phyloP scores from a whole-genome alignment of 345 rosid species.

The Linum usitatissimum region DNA sequence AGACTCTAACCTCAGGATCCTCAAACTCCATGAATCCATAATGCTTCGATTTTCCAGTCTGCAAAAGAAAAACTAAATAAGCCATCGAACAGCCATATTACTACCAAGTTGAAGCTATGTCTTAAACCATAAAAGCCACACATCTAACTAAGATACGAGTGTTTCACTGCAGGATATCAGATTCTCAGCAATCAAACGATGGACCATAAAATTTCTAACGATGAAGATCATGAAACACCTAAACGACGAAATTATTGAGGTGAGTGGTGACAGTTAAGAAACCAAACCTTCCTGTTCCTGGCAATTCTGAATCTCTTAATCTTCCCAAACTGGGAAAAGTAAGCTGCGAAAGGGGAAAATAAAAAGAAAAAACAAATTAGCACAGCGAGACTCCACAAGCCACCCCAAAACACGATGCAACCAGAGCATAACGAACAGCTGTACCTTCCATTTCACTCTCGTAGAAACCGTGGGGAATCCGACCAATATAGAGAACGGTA shows the following conservation, averaged over 20 bases:
- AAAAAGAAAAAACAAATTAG: neutral
- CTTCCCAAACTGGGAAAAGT: constrained; percentile 74
- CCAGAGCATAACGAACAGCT: too few relatives aligned
- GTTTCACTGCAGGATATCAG: too few relatives aligned
- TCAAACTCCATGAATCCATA: constrained; percentile 82
- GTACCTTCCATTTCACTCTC: constrained; percentile 83
- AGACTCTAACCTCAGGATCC: constrained; percentile 53
- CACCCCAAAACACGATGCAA: neutral
- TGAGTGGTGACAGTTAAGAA: neutral
- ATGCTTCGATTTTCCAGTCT: constrained; percentile 95
- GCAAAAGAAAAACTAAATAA: constrained; percentile 6
- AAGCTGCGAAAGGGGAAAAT: constrained; percentile 28
- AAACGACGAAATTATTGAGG: neutral
- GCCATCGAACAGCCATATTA: neutral
- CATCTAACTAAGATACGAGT: neutral
- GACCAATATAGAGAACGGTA: constrained; percentile 67
- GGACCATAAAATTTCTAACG: neutral
- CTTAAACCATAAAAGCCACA: too few relatives aligned
- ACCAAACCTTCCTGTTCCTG: constrained; percentile 64
- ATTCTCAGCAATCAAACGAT: too few relatives aligned
- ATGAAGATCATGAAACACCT: neutral
- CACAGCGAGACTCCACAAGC: neutral
- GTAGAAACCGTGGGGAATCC: constrained; percentile 89
- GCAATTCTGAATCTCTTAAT: constrained; percentile 76
- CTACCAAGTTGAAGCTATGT: too few relatives aligned